Percentiles rank a stretch among this genome's conserved stretches.
phyloP scores from a whole-genome alignment of 169 alveolate species.

The Theileria parva region DNA sequence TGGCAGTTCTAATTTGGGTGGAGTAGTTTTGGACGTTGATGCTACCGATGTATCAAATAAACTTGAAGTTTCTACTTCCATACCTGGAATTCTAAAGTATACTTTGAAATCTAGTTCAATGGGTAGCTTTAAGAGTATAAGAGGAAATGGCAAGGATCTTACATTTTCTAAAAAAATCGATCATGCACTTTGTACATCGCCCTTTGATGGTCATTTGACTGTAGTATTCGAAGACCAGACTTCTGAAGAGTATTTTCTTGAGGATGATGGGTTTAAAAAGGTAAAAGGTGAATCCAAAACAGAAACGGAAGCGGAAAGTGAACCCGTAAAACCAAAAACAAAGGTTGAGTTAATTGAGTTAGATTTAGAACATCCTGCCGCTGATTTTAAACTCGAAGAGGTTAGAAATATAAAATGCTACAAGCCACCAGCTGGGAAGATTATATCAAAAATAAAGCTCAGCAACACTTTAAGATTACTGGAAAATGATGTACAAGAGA shows the following conservation, averaged over 20 bases:
- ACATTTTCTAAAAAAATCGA: neutral
- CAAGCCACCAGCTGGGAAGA: neutral
- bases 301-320: neutral
- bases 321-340: neutral
- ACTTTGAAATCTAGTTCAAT: neutral
- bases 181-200: slow-evolving; percentile 34
- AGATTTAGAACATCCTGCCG: neutral
- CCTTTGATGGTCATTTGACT: slow-evolving; percentile 41
- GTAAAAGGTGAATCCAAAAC: neutral
- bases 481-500: neutral
- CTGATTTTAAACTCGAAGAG: slow-evolving; percentile 4
- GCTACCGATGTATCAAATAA: slow-evolving; percentile 14
- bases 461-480: neutral
- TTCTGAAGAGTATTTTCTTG: slow-evolving; percentile 15
- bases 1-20: neutral
- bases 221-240: slow-evolving; percentile 26
- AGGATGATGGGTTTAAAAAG: slow-evolving; percentile 9
- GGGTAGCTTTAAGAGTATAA: neutral
- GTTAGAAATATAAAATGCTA: slow-evolving; percentile 10
- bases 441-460: neutral
- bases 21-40: slow-evolving; percentile 16
- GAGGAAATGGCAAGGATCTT: neutral
- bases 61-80: slow-evolving; percentile 12
- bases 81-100: slow-evolving; percentile 36
- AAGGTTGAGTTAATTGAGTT: neutral